Conservation (phyloP, 148 eudicot species). For the Diospyros lotus region DNA sequence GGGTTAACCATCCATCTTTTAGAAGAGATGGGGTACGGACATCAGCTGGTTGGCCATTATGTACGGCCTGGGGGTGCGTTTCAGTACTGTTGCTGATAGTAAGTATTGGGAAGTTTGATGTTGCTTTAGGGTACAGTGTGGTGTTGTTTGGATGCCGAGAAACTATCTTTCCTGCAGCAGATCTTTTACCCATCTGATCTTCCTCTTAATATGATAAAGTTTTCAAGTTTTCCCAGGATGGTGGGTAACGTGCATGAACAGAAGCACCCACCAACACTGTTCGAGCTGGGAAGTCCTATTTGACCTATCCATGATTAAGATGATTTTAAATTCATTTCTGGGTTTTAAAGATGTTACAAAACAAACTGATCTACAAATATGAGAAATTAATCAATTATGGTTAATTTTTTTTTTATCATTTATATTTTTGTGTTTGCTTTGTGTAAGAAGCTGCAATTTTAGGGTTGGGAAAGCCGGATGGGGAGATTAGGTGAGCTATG, state of each 20-base stretch:
- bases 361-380: too few species aligned
- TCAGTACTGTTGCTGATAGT: background rate
- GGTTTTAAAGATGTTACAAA: too few species aligned
- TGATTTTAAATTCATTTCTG: too few species aligned
- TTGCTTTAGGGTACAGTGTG: constrained; percentile 14
- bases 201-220: background rate
- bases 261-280: constrained; percentile 3
- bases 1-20: too few species aligned
- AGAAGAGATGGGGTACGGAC: too few species aligned
- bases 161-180: constrained; percentile 4
- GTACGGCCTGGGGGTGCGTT: background rate
- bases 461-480: too few species aligned
- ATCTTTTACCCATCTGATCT: constrained; percentile 1
- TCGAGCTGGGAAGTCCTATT: background rate
- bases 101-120: constrained; percentile 3
- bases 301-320: too few species aligned
- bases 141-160: constrained; percentile 11
- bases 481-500: too few species aligned
- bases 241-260: constrained; percentile 8
- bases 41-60: constrained; percentile 6
- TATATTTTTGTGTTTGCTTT: too few species aligned
- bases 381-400: too few species aligned
- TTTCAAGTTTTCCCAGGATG: background rate
- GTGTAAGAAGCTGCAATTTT: too few species aligned
- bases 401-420: too few species aligned